Evolutionary conservation across 208 protist genomes (phyloP).

Genomic region (Crithidia acanthocephali): DNA sequence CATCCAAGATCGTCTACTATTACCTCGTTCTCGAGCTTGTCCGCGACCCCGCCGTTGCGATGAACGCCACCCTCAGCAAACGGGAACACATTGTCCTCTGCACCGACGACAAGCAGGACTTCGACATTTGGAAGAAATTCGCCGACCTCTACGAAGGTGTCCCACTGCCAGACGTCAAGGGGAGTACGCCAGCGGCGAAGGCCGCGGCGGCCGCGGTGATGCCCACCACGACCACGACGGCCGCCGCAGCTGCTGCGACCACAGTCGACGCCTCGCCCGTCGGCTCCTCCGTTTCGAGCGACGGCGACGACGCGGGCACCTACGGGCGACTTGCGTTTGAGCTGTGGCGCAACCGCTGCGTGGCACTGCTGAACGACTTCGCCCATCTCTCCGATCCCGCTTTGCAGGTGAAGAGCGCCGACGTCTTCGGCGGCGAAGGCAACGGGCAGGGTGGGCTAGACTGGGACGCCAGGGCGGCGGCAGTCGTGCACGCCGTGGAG

Average conservation of each 20-base stretch:
- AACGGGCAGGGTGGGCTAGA: slow-evolving; percentile 9
- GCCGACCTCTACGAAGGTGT: slow-evolving; percentile 66
- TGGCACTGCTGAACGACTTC: slow-evolving; percentile 59
- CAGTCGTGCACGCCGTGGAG: slow-evolving; percentile 39
- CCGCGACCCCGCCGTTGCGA: slow-evolving; percentile 49
- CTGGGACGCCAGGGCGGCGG: slow-evolving; percentile 42
- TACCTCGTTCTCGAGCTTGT: slow-evolving; percentile 87
- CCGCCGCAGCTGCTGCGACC: not conserved
- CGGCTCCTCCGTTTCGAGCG: slow-evolving; percentile 17
- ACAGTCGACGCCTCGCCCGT: slow-evolving; percentile 28
- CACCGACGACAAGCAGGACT: slow-evolving; percentile 82
- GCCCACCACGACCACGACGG: not conserved
- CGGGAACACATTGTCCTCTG: slow-evolving; percentile 80
- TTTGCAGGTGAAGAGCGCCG: slow-evolving; percentile 37
- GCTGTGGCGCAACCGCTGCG: slow-evolving; percentile 60
- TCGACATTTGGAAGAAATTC: slow-evolving; percentile 82
- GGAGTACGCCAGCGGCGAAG: slow-evolving; percentile 15
- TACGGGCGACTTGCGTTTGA: slow-evolving; percentile 16
- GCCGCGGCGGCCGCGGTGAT: not conserved
- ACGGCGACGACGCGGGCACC: slow-evolving; percentile 31
- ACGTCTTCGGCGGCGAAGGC: slow-evolving; percentile 17
- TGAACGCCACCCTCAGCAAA: slow-evolving; percentile 44
- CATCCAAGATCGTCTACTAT: slow-evolving; percentile 47
- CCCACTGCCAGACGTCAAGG: slow-evolving; percentile 26
- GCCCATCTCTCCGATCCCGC: slow-evolving; percentile 44